Evolutionary conservation across 2,329 filamentous ascomycete genomes (phyloP), one percentile per base, ranked within the genome.

Genomic region (Mollisiaceae sp.): DNA sequence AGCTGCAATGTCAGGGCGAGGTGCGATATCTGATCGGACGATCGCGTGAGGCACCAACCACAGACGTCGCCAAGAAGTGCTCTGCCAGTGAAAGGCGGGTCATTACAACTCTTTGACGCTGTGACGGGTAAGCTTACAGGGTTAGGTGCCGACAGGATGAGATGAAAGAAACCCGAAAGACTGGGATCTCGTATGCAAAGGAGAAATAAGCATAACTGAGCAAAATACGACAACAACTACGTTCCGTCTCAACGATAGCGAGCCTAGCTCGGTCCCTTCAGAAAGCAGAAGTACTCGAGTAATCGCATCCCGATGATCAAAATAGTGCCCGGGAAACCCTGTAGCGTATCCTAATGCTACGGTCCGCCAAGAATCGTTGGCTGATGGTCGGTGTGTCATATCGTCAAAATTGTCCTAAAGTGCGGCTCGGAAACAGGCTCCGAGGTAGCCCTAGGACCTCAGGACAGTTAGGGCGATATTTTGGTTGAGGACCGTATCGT

Each of bases 41-140:
- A 32, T 32, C 27, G 27, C 27, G 6, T 32, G 27, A 50, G 2
- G n/a, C 18, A 50, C 4, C 45, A 50, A 50, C 45, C 45, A 22
- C n/a, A 4, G 22, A 22, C 20, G 24, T 50, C 27, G 27, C 27
- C 6, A 32, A 32, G 27, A 32, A 32, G 27, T 3, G 27, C n/a
- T 18, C 15, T 43, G 41, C 41, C 15, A n/a, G 41, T 43, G 15
- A n/a, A 6, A 43, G 15, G 41, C n/a, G 15, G n/a, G 41, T 4
- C n/a, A 43, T 43, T 43, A 18, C 41, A 43, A 43, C 3, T 41
- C 8, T 45, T 45, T 45, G 43, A 45, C 43, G n/a, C n/a, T 18
- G 43, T 20, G 12, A 50, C 45, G 45, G 45, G 45, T 50, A 50
- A 50, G 45, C 45, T 50, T n/a, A 50, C 45, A 50, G 20, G 45